These are phyloP conservation scores for Pyracantha coccinea DNA, from an alignment of 331 rosid genomes.

Conservation along the genomic window DNA sequence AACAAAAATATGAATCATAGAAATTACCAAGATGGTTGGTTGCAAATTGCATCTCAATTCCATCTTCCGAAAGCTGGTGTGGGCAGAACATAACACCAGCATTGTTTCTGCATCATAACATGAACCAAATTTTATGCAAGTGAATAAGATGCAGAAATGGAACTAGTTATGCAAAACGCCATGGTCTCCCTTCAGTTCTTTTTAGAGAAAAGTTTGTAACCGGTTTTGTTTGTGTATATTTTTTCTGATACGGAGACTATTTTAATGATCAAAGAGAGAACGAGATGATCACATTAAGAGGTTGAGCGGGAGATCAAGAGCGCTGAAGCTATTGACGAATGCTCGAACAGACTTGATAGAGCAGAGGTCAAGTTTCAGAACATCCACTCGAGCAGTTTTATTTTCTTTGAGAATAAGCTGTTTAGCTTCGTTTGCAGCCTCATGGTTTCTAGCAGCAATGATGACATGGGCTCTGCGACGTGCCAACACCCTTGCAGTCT, in stretches of 20 bases:
- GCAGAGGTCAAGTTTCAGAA: slow-evolving; percentile 64
- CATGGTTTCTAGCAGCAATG: slow-evolving; percentile 62
- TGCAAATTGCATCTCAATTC: slow-evolving; percentile 80
- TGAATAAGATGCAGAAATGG: not conserved
- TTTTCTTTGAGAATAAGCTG: slow-evolving; percentile 32
- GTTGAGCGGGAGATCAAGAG: slow-evolving; percentile 84
- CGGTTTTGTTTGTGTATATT: too few species aligned
- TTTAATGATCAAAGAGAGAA: not conserved
- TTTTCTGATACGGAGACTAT: too few species aligned
- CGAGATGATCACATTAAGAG: slow-evolving; percentile 47
- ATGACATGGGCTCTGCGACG: slow-evolving; percentile 64
- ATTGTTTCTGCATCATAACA: slow-evolving; percentile 35
- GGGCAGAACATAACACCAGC: slow-evolving; percentile 63
- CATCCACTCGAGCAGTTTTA: slow-evolving; percentile 42
- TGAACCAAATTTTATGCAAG: not conserved
- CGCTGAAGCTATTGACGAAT: slow-evolving; percentile 50
- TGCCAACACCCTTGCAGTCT: slow-evolving; percentile 70
- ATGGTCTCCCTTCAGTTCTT: too few species aligned
- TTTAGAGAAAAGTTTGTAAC: too few species aligned
- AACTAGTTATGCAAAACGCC: not conserved
- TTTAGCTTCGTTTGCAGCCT: slow-evolving; percentile 60
- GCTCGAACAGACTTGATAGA: slow-evolving; percentile 51
- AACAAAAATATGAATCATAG: not conserved
- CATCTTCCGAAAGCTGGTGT: slow-evolving; percentile 64
- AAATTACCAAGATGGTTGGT: slow-evolving; percentile 76